Conservation (phyloP, 371 early-diverging fungal genomes). For the Mucor circinelloides region DNA sequence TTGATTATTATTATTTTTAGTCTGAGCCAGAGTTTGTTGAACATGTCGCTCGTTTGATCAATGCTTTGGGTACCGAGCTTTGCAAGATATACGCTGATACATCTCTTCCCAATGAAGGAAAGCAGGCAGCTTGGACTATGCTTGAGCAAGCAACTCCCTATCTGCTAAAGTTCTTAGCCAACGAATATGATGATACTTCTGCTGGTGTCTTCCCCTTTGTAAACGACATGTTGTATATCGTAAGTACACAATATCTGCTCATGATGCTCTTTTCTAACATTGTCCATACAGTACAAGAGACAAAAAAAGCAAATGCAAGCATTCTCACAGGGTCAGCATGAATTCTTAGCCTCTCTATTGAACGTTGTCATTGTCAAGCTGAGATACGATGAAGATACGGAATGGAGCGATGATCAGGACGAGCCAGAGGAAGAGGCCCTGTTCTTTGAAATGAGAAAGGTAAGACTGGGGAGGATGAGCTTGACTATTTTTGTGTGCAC, state of each 20-base stretch:
- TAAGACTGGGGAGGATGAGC: conserved; percentile 23
- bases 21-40: conserved; percentile 80
- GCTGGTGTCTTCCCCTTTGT: conserved; percentile 75
- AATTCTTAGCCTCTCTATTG: conserved; percentile 71
- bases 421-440: conserved; percentile 74
- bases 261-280: background rate
- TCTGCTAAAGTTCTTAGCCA: conserved; percentile 70
- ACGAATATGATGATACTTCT: conserved; percentile 86
- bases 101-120: conserved; percentile 43
- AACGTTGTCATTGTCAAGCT: conserved; percentile 81
- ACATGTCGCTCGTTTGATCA: conserved; percentile 80
- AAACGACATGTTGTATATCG: conserved; percentile 67
- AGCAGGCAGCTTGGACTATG: conserved; percentile 45
- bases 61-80: conserved; percentile 82
- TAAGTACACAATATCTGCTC: conserved; percentile 24
- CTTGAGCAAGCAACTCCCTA: conserved; percentile 70
- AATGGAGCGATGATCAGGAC: conserved; percentile 76
- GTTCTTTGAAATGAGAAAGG: conserved; percentile 80
- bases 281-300: conserved; percentile 57
- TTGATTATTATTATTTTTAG: conserved; percentile 32
- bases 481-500: background rate
- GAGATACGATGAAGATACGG: conserved; percentile 86
- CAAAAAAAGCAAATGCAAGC: conserved; percentile 66
- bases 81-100: conserved; percentile 75
- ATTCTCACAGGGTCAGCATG: conserved; percentile 68